Conservation (phyloP, 2,329 filamentous ascomycete genomes). For the Xylaria polymorpha region DNA sequence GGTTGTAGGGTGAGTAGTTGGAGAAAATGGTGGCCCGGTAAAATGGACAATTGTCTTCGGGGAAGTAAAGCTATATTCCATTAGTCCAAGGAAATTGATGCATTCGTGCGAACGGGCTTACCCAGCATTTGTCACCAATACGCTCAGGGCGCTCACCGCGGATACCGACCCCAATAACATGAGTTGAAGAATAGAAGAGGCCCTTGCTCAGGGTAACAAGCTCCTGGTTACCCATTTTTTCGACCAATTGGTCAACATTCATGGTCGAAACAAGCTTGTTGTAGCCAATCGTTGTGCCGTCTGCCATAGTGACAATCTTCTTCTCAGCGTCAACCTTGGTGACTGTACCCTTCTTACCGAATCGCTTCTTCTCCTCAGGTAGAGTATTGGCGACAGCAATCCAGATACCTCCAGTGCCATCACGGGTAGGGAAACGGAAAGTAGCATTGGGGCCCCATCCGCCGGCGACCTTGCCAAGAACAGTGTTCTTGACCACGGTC, state of each 20-base stretch:
- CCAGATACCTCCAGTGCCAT: constrained; percentile 99
- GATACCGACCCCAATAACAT: constrained; percentile 96
- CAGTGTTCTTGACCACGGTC: constrained; percentile 90
- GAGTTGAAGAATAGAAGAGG: constrained; percentile 95
- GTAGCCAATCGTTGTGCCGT: constrained; percentile 91
- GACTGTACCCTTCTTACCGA: constrained; percentile 86
- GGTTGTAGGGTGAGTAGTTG: constrained; percentile 99
- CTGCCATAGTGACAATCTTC: constrained; percentile 83
- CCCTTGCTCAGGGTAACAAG: constrained; percentile 85
- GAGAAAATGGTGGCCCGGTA: constrained; percentile 99
- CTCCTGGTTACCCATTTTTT: constrained; percentile 89
- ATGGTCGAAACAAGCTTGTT: constrained; percentile 95
- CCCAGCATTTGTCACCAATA: constrained; percentile 99
- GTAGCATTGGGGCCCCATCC: constrained; percentile 99
- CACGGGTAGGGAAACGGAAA: constrained; percentile 96
- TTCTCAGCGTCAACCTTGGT: constrained; percentile 86
- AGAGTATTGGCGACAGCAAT: constrained; percentile 94
- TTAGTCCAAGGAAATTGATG: constrained; percentile 25
- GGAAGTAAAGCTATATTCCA: constrained; percentile 84
- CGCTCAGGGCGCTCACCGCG: constrained; percentile 91
- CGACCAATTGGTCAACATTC: constrained; percentile 88
- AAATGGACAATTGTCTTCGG: constrained; percentile 98
- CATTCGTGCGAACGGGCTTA: constrained; percentile 55
- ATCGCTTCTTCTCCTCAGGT: constrained; percentile 89
- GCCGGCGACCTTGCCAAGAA: constrained; percentile 94